These are phyloP conservation scores for Camellia sinensis DNA, from an alignment of 148 eudicot genomes.

Conservation along the genomic window DNA sequence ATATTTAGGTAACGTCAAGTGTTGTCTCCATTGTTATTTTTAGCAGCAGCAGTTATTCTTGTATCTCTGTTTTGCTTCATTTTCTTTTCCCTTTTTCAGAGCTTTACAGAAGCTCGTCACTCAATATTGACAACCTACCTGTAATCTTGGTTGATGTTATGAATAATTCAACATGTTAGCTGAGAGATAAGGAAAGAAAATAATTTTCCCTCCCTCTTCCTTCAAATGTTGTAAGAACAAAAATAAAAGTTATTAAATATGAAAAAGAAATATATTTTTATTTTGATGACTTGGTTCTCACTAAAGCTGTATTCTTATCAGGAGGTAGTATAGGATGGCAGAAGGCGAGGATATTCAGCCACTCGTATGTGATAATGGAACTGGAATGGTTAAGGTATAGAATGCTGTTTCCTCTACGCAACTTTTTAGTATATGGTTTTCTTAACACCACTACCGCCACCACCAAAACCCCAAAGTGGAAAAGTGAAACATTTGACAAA, in stretches of 20 bases:
- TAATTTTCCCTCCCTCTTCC: too few relatives aligned
- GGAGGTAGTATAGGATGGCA: conserved; percentile 54
- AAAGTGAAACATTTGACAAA: neutral
- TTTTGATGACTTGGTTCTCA: neutral
- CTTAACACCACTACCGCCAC: too few relatives aligned
- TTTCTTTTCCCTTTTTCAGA: neutral
- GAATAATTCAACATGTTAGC: neutral
- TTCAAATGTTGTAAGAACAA: too few relatives aligned
- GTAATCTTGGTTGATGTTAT: too few relatives aligned
- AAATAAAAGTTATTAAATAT: neutral
- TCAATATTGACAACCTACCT: too few relatives aligned
- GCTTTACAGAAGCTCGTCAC: too few relatives aligned
- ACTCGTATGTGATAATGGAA: conserved; percentile 81
- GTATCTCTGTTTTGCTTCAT: neutral
- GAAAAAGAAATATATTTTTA: neutral
- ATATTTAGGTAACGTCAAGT: neutral
- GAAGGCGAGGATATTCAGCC: conserved; percentile 83
- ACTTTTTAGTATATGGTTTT: neutral
- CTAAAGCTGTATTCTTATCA: conserved; percentile 18
- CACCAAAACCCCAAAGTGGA: neutral
- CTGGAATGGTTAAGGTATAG: conserved; percentile 80
- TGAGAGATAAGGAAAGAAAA: neutral
- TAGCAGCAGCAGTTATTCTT: neutral
- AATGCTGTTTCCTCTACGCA: too few relatives aligned
- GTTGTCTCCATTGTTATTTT: neutral